A percentile compares a stretch with the other conserved stretches of the same genome.
phyloP scores from a whole-genome alignment of 2,329 filamentous ascomycete species.

The Cladorrhinum sp. region DNA sequence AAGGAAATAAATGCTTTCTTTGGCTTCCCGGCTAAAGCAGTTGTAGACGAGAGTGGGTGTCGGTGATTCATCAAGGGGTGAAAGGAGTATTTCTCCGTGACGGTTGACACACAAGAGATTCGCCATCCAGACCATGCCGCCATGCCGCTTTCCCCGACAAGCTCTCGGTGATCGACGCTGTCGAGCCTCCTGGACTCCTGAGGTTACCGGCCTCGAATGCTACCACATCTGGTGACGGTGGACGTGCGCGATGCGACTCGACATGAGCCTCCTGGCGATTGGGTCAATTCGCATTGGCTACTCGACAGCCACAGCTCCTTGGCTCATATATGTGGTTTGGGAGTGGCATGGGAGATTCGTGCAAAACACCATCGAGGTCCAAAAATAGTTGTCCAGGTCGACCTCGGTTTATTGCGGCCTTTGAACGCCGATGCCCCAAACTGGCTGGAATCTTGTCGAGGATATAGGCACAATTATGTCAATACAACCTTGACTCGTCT shows the following conservation, averaged over 20 bases:
- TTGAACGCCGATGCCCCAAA: conserved; percentile 27
- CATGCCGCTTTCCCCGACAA: conserved; percentile 8
- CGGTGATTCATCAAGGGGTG: neutral
- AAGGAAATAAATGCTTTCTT: neutral
- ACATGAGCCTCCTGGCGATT: conserved; percentile 11
- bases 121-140: conserved; percentile 1
- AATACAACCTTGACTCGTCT: conserved; percentile 26
- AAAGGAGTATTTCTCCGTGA: neutral
- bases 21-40: neutral
- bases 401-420: conserved; percentile 28
- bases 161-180: conserved; percentile 11
- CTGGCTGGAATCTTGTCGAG: conserved; percentile 15
- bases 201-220: conserved; percentile 11
- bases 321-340: conserved; percentile 22
- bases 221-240: conserved; percentile 10
- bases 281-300: conserved; percentile 17
- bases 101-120: neutral
- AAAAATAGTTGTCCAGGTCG: conserved; percentile 29
- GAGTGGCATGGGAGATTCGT: conserved; percentile 9
- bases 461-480: conserved; percentile 28
- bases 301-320: conserved; percentile 7
- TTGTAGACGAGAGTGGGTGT: neutral
- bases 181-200: conserved; percentile 12
- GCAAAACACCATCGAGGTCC: conserved; percentile 20
- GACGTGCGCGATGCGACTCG: conserved; percentile 16